These are phyloP conservation scores for Kregervanrija delftensis DNA, from an alignment of 805 yeast species.

Conservation along the genomic window DNA sequence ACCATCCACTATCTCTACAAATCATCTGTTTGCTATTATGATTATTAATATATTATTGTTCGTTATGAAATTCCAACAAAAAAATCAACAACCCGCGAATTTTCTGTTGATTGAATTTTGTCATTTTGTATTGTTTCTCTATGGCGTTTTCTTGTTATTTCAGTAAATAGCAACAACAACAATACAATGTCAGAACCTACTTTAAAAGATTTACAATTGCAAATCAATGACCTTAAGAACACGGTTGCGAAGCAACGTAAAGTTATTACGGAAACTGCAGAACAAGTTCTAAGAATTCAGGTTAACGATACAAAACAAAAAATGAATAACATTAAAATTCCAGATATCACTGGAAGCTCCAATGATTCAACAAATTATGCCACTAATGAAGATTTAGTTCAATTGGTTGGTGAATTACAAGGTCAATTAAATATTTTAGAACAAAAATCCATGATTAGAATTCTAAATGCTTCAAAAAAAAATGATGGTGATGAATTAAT, in stretches of 20 bases:
- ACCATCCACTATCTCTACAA: too few relatives aligned
- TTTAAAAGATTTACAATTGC: slow-evolving; percentile 28
- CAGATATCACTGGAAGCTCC: slow-evolving; percentile 7
- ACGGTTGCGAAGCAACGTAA: slow-evolving; percentile 59
- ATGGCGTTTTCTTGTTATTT: too few relatives aligned
- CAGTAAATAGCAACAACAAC: background rate
- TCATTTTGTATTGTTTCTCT: too few relatives aligned
- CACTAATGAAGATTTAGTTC: slow-evolving; percentile 78
- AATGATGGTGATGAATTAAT: slow-evolving; percentile 43
- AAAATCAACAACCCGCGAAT: too few relatives aligned
- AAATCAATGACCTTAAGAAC: slow-evolving; percentile 45
- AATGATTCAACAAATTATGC: slow-evolving; percentile 52
- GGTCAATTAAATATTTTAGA: slow-evolving; percentile 78
- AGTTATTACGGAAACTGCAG: slow-evolving; percentile 70
- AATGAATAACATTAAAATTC: slow-evolving; percentile 16
- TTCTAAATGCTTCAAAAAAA: slow-evolving; percentile 50
- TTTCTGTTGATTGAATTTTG: too few relatives aligned
- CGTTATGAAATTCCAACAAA: too few relatives aligned
- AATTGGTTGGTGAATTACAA: slow-evolving; percentile 83
- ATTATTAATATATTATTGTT: too few relatives aligned
- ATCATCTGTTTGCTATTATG: too few relatives aligned
- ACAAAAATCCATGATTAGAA: slow-evolving; percentile 66
- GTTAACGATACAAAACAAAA: slow-evolving; percentile 39
- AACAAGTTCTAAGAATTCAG: slow-evolving; percentile 67
- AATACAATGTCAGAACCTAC: slow-evolving; percentile 4